phyloP scores from a whole-genome alignment of 441 rosid genomes.

The Gossypium laxum region DNA sequence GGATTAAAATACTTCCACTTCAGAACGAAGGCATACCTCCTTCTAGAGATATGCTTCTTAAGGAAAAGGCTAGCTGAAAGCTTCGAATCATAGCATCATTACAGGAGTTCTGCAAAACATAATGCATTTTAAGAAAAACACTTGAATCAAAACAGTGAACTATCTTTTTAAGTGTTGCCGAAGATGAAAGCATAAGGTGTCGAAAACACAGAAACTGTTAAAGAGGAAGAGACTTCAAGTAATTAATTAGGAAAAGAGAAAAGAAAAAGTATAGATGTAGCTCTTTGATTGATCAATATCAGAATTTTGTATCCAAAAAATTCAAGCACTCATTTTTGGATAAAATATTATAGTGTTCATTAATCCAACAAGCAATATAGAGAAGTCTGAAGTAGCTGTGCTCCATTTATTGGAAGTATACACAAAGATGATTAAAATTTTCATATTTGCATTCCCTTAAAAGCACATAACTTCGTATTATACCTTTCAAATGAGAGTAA shows the following conservation, averaged over 20 bases:
- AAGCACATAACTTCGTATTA: neutral
- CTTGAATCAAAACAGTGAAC: neutral
- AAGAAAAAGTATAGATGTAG: neutral
- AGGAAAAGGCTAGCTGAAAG: slow-evolving; percentile 75
- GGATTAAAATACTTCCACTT: neutral
- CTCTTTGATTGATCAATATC: neutral
- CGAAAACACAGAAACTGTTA: neutral
- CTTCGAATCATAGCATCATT: slow-evolving; percentile 64
- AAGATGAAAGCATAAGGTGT: neutral
- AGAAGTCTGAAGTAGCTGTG: neutral
- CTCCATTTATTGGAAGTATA: neutral
- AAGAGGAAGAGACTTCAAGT: neutral
- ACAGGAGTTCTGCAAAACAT: slow-evolving; percentile 48
- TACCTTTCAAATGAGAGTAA: neutral
- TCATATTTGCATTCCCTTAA: neutral
- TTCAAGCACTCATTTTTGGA: neutral
- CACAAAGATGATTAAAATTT: neutral
- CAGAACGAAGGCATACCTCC: slow-evolving; percentile 34
- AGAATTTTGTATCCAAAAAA: neutral
- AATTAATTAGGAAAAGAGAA: neutral
- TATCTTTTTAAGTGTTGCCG: neutral
- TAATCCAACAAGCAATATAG: neutral
- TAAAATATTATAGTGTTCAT: neutral
- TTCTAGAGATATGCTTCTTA: slow-evolving; percentile 49
- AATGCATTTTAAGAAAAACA: slow-evolving; percentile 12